Conservation (phyloP, 495 filamentous ascomycete genomes). For the Aspergillus incahuasiensis region DNA sequence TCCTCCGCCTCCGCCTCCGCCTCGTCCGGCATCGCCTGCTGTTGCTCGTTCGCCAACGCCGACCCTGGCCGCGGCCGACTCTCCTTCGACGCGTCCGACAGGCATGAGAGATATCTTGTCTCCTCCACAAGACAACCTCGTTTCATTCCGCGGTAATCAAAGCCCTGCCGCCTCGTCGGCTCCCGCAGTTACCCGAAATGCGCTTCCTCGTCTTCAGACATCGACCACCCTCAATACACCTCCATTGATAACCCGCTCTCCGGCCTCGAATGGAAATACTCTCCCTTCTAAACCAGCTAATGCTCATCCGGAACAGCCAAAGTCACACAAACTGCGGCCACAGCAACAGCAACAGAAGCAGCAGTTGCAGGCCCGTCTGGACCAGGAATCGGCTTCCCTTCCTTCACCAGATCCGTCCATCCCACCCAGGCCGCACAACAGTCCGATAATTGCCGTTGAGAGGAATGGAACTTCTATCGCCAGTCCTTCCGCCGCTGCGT, state of each 20-base stretch:
- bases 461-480: conserved; percentile 3
- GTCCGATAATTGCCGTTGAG: conserved; percentile 14
- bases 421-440: conserved; percentile 10
- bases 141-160: background rate
- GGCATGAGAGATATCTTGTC: conserved; percentile 15
- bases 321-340: background rate
- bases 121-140: conserved; percentile 2
- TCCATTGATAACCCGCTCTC: background rate
- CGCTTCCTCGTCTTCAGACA: conserved; percentile 3
- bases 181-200: conserved; percentile 2
- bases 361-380: background rate
- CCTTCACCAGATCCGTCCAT: conserved; percentile 24
- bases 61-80: background rate
- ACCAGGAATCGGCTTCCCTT: conserved; percentile 8
- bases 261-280: background rate
- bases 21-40: background rate
- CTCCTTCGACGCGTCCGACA: conserved; percentile 4
- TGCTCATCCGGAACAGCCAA: background rate
- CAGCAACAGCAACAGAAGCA: background rate
- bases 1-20: background rate
- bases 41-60: background rate
- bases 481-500: conserved; percentile 3
- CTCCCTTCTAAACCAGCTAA: background rate
- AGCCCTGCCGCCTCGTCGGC: background rate
- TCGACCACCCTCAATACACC: background rate